Conservation (phyloP, 2,329 filamentous ascomycete species). For the Aspergillus puulaauensis region DNA sequence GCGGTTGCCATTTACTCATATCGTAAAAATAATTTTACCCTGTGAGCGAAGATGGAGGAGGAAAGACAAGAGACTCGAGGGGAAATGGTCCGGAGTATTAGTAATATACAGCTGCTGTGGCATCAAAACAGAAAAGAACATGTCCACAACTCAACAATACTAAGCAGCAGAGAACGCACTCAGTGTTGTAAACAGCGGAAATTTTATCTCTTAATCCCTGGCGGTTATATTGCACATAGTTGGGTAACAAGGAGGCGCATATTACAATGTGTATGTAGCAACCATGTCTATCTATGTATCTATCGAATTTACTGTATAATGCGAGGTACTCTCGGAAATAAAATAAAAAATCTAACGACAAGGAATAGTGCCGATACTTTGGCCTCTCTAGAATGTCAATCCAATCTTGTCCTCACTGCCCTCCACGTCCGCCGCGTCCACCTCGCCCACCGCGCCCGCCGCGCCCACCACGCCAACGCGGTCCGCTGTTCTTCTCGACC, state of each 20-base stretch:
- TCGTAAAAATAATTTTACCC: background rate
- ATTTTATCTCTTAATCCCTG: too few relatives aligned
- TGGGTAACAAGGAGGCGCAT: too few relatives aligned
- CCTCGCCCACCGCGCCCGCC: slow-evolving; percentile 6
- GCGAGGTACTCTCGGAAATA: background rate
- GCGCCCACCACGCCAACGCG: slow-evolving; percentile 17
- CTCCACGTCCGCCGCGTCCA: slow-evolving; percentile 16
- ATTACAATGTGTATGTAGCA: too few relatives aligned
- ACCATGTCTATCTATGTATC: too few relatives aligned
- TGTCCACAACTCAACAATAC: background rate
- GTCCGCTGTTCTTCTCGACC: slow-evolving; percentile 22
- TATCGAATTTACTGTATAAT: background rate
- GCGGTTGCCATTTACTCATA: slow-evolving; percentile 18
- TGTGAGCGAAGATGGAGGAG: background rate
- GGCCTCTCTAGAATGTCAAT: background rate
- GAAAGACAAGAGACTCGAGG: background rate
- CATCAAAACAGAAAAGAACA: background rate
- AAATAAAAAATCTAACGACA: background rate
- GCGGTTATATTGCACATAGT: too few relatives aligned
- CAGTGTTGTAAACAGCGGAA: background rate
- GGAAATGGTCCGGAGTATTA: background rate
- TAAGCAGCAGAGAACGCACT: background rate
- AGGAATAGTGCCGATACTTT: background rate
- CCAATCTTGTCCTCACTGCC: background rate
- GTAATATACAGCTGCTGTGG: background rate